These are phyloP conservation scores for Candida boidinii DNA, from an alignment of 805 yeast species.

Conservation along the genomic window DNA sequence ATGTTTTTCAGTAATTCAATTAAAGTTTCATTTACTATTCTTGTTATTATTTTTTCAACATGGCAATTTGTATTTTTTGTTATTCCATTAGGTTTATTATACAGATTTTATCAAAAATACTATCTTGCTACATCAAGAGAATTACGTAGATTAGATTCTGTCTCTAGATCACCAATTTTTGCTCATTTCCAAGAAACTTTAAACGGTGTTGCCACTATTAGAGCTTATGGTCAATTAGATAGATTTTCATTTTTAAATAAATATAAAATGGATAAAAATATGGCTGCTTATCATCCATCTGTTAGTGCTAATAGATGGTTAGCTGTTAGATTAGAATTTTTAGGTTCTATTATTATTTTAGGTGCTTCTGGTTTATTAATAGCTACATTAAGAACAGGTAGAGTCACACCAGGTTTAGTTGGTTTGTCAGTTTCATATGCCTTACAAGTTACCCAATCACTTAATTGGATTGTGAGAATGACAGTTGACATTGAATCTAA, in stretches of 20 bases:
- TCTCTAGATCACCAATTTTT: constrained; percentile 70
- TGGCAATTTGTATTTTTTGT: constrained; percentile 76
- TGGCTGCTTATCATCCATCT: constrained; percentile 89
- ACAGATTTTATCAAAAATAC: constrained; percentile 67
- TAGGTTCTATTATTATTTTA: constrained; percentile 84
- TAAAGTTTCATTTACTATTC: constrained; percentile 65
- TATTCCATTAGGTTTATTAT: constrained; percentile 58
- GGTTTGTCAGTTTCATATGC: constrained; percentile 94
- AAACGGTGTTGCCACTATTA: constrained; percentile 64
- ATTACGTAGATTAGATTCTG: constrained; percentile 73
- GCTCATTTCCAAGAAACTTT: constrained; percentile 82
- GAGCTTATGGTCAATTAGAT: constrained; percentile 61
- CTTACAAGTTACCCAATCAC: constrained; percentile 82
- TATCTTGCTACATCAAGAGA: constrained; percentile 74
- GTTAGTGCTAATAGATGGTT: constrained; percentile 95
- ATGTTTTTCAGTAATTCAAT: constrained; percentile 55
- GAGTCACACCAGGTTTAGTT: constrained; percentile 79
- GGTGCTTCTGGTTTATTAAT: constrained; percentile 82
- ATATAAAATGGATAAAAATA: constrained; percentile 70
- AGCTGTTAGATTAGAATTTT: constrained; percentile 85
- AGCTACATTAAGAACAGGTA: constrained; percentile 56
- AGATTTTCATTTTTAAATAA: constrained; percentile 61
- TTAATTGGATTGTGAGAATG: constrained; percentile 98
- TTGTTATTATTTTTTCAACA: constrained; percentile 77
- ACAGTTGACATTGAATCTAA: constrained; percentile 97